phyloP scores from a whole-genome alignment of 2,329 filamentous ascomycete genomes.

The Fusarium avenaceum region DNA sequence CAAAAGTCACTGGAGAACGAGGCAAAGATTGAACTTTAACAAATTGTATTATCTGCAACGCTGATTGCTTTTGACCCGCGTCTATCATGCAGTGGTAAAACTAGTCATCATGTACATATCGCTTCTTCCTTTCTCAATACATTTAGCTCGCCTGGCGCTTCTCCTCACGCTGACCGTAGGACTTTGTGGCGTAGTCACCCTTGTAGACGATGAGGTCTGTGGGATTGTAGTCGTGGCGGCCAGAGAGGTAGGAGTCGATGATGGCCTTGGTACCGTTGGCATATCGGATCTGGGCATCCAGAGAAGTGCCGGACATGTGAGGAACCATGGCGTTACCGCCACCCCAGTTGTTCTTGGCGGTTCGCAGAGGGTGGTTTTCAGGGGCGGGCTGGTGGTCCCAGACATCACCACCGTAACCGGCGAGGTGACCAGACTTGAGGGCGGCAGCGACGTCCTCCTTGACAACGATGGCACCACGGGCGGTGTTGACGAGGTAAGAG shows the following conservation, averaged over 20 bases:
- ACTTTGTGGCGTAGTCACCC: conserved; percentile 95
- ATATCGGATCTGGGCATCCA: conserved; percentile 96
- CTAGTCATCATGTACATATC: conserved; percentile 43
- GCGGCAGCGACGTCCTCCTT: conserved; percentile 98
- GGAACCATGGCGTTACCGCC: conserved; percentile 99
- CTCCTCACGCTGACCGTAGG: conserved; percentile 82
- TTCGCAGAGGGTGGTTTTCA: conserved; percentile 91
- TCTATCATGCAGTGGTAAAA: conserved; percentile 41
- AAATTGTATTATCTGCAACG: conserved; percentile 46
- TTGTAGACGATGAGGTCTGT: conserved; percentile 91
- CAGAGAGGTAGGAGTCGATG: conserved; percentile 89
- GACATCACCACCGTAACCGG: conserved; percentile 88
- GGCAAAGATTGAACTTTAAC: conserved; percentile 31
- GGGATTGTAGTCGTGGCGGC: conserved; percentile 86
- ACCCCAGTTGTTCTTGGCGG: conserved; percentile 93
- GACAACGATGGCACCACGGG: conserved; percentile 97
- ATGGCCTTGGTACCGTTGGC: conserved; percentile 90
- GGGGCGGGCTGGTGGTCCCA: conserved; percentile 99
- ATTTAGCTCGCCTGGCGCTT: conserved; percentile 61
- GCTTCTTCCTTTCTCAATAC: conserved; percentile 31
- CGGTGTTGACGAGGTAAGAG: conserved; percentile 98
- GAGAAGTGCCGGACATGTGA: conserved; percentile 98
- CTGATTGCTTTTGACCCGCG: conserved; percentile 42
- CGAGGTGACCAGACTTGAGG: conserved; percentile 90
- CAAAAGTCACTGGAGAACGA: conserved; percentile 1